Base-by-base conservation (phyloP, 192 early-diverging fungal genomes). In the Rhizophagus prolifer region DNA sequence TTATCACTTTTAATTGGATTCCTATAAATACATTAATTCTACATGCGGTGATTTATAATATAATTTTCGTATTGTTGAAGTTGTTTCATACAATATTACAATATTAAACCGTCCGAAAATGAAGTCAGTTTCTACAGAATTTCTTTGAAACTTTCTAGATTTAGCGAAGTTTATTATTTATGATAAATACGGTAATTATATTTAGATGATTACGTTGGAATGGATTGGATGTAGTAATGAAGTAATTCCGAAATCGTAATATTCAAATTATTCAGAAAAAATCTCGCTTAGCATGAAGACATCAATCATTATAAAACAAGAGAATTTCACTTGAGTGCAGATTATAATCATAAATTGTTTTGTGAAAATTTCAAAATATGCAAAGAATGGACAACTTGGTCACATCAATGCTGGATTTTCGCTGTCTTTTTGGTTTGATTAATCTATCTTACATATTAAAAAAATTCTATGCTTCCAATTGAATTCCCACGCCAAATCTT, bases 401-500 rank as follows among this genome's bases (percentile, higher is more conserved):
- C 19, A n/a, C 23, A 25, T 25, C n/a, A 60, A n/a, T 60, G 59
- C 41, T 38, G 36, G 36, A 38, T 50, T 50, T 34, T 50, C 4
- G 14, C 6, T 54, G 14, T 63, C 4, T 63, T 26, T 26, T 63
- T 28, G 28, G 61, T 25, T 14, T 30, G 23, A 30, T 63, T 30
- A 30, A 63, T 30, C 28, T 63, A 30, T 63, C 61, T 63, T 28
- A 28, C 25, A 63, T 28, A 63, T 63, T 28, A 63, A 63, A 63
- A n/a, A 30, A 67, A 38, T 41, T 74, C 72, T 74, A 74, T 63
- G 58, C 60, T 16, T 74, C 72, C 72, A 74, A 63, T 64, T 74
- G 72, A 44, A 74, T 38, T 21, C 72, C 72, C 25, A 74, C 41
- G 5, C 72, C 72, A 38, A 74, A 74, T 44, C 60, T 74, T 44